Conservation (phyloP, 495 filamentous ascomycete species). For the Penicillium goetzii region DNA sequence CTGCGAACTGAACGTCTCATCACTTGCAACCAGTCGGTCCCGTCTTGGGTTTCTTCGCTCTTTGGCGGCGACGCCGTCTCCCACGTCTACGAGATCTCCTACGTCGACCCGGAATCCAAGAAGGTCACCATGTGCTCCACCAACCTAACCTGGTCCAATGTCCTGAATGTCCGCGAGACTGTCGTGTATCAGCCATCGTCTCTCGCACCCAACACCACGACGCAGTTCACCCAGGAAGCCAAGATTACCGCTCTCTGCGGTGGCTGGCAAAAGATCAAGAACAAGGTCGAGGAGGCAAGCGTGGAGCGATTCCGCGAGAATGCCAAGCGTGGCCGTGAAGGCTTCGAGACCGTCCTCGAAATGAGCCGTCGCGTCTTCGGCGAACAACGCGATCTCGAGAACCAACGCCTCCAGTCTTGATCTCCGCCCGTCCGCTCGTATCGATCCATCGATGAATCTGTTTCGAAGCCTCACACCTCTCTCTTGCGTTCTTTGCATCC, state of each 20-base stretch:
- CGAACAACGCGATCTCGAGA: conserved; percentile 77
- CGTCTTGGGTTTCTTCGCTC: conserved; percentile 80
- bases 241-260: conserved; percentile 92
- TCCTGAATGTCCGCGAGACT: conserved; percentile 87
- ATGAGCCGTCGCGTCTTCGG: conserved; percentile 92
- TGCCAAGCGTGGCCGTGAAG: conserved; percentile 82
- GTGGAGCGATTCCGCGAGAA: conserved; percentile 90
- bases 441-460: not conserved
- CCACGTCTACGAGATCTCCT: conserved; percentile 91
- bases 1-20: conserved; percentile 96
- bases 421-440: not conserved
- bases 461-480: conserved; percentile 12
- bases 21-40: conserved; percentile 87
- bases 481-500: conserved; percentile 24
- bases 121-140: conserved; percentile 92
- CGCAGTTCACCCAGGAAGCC: conserved; percentile 83
- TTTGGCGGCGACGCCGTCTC: conserved; percentile 74
- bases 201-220: conserved; percentile 57
- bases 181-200: conserved; percentile 75
- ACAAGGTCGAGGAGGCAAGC: conserved; percentile 88
- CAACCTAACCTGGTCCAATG: conserved; percentile 88
- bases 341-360: conserved; percentile 90
- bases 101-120: conserved; percentile 79
- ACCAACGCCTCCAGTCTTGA: conserved; percentile 31
- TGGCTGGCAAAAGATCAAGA: conserved; percentile 94